phyloP scores from a whole-genome alignment of 139 green algal genomes.

The Chlorella sp. region DNA sequence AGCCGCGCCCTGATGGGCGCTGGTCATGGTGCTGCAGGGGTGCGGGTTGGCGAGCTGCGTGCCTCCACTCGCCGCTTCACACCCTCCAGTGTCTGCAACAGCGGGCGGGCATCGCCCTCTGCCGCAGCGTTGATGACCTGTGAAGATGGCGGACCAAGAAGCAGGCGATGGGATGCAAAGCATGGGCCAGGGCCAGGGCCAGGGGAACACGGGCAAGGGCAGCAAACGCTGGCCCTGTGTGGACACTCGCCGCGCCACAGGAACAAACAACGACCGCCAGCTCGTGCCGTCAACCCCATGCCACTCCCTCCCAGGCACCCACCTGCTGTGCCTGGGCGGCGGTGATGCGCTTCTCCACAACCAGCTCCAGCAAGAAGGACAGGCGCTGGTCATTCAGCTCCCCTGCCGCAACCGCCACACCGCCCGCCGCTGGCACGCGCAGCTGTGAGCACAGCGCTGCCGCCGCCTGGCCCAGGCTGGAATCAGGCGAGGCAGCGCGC shows the following conservation, averaged over 20 bases:
- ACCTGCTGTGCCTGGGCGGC: slow-evolving; percentile 26
- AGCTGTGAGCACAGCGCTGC: background rate
- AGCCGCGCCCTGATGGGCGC: too few relatives aligned
- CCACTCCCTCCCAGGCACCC: background rate
- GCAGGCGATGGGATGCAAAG: background rate
- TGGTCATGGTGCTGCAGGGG: too few relatives aligned
- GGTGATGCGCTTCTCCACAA: slow-evolving; percentile 8
- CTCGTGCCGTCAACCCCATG: background rate
- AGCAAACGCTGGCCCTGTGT: too few relatives aligned
- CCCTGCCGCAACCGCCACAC: background rate
- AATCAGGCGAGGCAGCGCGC: too few relatives aligned
- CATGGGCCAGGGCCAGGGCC: too few relatives aligned
- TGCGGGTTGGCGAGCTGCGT: background rate
- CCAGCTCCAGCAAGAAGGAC: slow-evolving; percentile 26
- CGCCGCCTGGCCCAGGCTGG: background rate
- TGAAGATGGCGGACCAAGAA: background rate
- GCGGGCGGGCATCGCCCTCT: slow-evolving; percentile 3
- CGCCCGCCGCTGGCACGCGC: background rate
- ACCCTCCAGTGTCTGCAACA: slow-evolving; percentile 2
- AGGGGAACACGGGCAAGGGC: background rate
- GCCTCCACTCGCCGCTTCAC: background rate
- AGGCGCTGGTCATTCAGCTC: background rate
- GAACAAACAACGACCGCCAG: too few relatives aligned
- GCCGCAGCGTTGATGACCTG: slow-evolving; percentile 24
- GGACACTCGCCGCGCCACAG: background rate